phyloP scores from a whole-genome alignment of 108 stramenopile genomes.

The Seminavis robusta region DNA sequence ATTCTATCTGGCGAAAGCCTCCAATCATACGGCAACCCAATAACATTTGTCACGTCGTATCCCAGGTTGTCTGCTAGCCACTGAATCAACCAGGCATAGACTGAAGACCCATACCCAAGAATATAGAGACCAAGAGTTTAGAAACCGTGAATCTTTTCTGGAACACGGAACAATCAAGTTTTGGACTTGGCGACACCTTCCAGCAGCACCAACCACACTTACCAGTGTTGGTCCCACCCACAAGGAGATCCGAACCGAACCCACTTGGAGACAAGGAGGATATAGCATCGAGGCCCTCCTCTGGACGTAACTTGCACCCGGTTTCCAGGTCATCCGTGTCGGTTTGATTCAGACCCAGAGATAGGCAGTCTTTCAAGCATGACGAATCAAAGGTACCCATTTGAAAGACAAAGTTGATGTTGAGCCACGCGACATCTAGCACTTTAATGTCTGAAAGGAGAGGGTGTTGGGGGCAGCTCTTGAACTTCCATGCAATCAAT shows the following conservation, averaged over 20 bases:
- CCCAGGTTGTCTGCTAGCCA: slow-evolving; percentile 83
- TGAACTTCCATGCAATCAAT: slow-evolving; percentile 77
- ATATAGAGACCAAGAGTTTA: no score
- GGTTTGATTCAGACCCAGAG: slow-evolving; percentile 68
- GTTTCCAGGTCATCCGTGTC: slow-evolving; percentile 55
- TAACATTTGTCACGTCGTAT: slow-evolving; percentile 77
- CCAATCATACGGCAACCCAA: slow-evolving; percentile 90
- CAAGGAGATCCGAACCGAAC: slow-evolving; percentile 51
- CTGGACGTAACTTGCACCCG: slow-evolving; percentile 86
- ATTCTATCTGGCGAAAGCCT: slow-evolving; percentile 67
- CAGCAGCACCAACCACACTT: no score
- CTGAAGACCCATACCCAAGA: no score
- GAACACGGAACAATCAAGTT: no score
- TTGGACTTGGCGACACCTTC: no score
- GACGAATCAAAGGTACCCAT: slow-evolving; percentile 74
- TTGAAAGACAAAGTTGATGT: slow-evolving; percentile 71
- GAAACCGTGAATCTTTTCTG: no score
- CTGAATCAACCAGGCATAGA: slow-evolving; percentile 85
- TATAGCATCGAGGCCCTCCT: slow-evolving; percentile 85
- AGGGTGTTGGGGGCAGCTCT: slow-evolving; percentile 50
- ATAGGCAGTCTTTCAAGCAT: slow-evolving; percentile 76
- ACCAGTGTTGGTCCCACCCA: slow-evolving; percentile 82
- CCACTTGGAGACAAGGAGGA: slow-evolving; percentile 70
- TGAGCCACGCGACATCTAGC: slow-evolving; percentile 84
- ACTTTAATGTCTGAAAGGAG: slow-evolving; percentile 73